A percentile compares a stretch with the other conserved stretches of the same genome.
phyloP scores from a whole-genome alignment of 768 basidiomycete genomes.

The Sarcomyxa edulis region DNA sequence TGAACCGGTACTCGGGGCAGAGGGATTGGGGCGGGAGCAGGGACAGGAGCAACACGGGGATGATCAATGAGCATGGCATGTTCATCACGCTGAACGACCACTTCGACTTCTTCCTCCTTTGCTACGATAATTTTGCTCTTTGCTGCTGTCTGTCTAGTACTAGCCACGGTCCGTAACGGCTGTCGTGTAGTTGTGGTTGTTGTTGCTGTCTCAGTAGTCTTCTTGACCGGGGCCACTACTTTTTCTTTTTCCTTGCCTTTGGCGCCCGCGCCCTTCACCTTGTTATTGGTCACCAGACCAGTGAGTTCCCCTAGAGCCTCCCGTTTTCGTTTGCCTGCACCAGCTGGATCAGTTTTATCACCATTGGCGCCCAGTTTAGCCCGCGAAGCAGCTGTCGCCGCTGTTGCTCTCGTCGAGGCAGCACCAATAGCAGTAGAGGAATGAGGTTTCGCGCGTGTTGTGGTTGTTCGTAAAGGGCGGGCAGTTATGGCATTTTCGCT shows the following conservation, averaged over 20 bases:
- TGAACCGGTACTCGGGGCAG: too few species aligned
- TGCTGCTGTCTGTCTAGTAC: conserved; percentile 30
- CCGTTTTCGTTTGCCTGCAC: conserved; percentile 69
- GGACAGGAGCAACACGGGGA: conserved; percentile 28
- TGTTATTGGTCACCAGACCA: conserved; percentile 37
- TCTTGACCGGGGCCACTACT: conserved; percentile 26
- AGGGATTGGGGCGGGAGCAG: conserved; percentile 24
- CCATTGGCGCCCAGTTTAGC: conserved; percentile 36
- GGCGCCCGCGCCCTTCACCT: conserved; percentile 31
- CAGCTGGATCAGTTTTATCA: conserved; percentile 44
- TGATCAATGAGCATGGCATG: conserved; percentile 53
- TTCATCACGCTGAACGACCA: conserved; percentile 30
- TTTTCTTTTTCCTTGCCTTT: conserved; percentile 60
- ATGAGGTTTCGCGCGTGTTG: conserved; percentile 55
- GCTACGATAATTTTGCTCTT: conserved; percentile 16
- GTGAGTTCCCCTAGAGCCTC: conserved; percentile 72
- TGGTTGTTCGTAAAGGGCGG: conserved; percentile 51
- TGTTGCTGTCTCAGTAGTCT: conserved; percentile 49
- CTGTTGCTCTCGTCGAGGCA: conserved; percentile 30
- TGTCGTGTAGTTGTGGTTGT: conserved; percentile 35
- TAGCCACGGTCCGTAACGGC: conserved; percentile 47
- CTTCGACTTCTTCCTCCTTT: conserved; percentile 24
- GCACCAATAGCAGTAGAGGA: conserved; percentile 35
- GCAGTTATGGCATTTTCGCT: conserved; percentile 69
- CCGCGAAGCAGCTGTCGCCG: conserved; percentile 33